Conservation (phyloP, 495 filamentous ascomycete species). For the Xylaria cubensis region DNA sequence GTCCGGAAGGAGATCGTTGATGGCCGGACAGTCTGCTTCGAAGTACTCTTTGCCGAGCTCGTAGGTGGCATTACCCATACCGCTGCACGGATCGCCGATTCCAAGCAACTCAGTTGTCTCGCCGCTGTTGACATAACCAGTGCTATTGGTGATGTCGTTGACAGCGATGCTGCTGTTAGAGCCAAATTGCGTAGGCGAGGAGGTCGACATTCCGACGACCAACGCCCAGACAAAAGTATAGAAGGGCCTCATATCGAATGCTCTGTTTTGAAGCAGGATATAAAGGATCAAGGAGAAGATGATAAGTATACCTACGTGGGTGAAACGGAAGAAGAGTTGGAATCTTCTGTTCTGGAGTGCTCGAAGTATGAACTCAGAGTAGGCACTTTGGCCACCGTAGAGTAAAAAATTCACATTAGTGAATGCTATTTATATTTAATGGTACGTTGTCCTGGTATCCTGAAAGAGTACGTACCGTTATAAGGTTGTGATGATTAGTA, state of each 20-base stretch:
- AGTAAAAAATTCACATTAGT: not conserved
- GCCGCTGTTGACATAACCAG: not conserved
- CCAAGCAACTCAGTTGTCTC: not conserved
- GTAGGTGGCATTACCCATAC: not conserved
- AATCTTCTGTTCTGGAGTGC: not conserved
- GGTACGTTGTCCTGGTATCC: not conserved
- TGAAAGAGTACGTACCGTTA: not conserved
- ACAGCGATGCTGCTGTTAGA: too few relatives aligned
- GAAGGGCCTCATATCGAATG: not conserved
- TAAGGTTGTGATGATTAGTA: not conserved
- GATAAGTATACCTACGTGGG: not conserved
- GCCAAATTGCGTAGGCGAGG: not conserved
- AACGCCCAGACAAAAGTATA: not conserved
- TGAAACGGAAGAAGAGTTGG: not conserved
- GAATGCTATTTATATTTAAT: not conserved
- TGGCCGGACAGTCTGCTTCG: constrained; percentile 13
- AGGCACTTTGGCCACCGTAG: not conserved
- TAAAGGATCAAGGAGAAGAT: not conserved
- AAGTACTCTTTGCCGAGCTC: not conserved
- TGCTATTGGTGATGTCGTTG: not conserved
- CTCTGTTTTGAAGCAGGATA: not conserved
- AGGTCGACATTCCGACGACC: not conserved
- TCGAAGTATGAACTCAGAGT: not conserved
- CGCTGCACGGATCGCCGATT: constrained; percentile 2
- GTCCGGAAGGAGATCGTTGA: not conserved